Evolutionary conservation across 78 protist species (phyloP), one percentile per base, ranked within the genome.

Genomic region (Polysphondylium violaceum): DNA sequence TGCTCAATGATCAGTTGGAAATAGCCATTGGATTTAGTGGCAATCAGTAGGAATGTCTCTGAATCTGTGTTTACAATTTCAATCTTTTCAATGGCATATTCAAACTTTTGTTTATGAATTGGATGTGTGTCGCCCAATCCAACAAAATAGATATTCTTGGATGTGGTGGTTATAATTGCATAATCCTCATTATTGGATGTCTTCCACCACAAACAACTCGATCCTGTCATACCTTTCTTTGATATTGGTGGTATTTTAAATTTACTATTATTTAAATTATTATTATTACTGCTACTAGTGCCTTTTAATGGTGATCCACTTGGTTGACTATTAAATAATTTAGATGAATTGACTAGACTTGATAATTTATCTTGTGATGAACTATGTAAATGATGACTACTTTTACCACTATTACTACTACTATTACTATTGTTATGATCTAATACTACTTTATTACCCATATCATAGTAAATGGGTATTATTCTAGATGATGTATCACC

Each of bases 201-300:
- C 43, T 73, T 51, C 93, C 93, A 87, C 93, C 93, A 87, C n/a
- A 87, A 14, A 76, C 93, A 87, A 59, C 33, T 40, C 3, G 91
- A 83, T 23, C 79, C 91, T 23, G 59, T 27, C 21, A 59, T 36
- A 27, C 61, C 44, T 56, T 83, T 83, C 25, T 67, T 83, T 44
- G 77, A 55, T 31, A 83, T 23, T 35, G 60, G 91, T 69, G 77
- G 91, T 21, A 69, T 83, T 65, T 65, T 65, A 65, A 65, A 65
- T 38, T 65, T 65, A 44, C 68, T 27, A 63, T 76, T 25, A 40
- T 76, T 63, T 76, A 67, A 76, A 27, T 51, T 61, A 9, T 50
- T 43, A 33, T 74, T 43, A 38, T 2, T n/a, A 31, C 0, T 16
- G 43, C 29, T n/a, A 47, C 36, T 51, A 23, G 35, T 40, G 40